phyloP scores from a whole-genome alignment of 1,284 basidiomycete species.

The Ceratobasidium sp. region DNA sequence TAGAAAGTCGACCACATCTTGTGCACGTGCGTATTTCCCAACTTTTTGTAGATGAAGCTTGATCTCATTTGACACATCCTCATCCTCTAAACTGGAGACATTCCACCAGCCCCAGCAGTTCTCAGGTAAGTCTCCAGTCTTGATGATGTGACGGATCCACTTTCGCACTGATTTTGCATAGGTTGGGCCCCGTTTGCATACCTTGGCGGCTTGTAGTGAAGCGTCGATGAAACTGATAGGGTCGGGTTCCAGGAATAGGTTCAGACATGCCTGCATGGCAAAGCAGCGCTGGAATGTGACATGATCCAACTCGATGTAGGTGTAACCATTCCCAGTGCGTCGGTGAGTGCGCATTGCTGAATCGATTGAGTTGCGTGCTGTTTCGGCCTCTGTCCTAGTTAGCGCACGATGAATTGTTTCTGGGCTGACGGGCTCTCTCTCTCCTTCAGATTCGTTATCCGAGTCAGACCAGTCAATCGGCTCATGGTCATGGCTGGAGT shows the following conservation, averaged over 20 bases:
- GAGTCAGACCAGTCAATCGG: neutral
- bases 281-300: neutral
- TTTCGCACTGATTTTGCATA: neutral
- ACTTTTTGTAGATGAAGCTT: constrained; percentile 23
- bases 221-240: neutral
- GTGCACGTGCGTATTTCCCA: constrained; percentile 37
- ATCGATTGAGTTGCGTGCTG: neutral
- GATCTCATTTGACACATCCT: constrained; percentile 36
- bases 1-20: constrained; percentile 37
- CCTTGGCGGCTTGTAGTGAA: neutral
- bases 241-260: neutral
- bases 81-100: constrained; percentile 8
- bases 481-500: neutral
- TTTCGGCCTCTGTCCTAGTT: neutral
- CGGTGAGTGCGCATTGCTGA: neutral
- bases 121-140: constrained; percentile 11
- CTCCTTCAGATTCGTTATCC: neutral
- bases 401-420: neutral
- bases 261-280: constrained; percentile 17
- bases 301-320: neutral
- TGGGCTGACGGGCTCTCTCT: neutral
- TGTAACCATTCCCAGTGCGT: neutral
- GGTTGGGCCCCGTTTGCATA: neutral
- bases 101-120: constrained; percentile 3
- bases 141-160: constrained; percentile 4